These are phyloP conservation scores for Cyclotella sp. DNA, from an alignment of 108 stramenopile genomes.

Conservation along the genomic window DNA sequence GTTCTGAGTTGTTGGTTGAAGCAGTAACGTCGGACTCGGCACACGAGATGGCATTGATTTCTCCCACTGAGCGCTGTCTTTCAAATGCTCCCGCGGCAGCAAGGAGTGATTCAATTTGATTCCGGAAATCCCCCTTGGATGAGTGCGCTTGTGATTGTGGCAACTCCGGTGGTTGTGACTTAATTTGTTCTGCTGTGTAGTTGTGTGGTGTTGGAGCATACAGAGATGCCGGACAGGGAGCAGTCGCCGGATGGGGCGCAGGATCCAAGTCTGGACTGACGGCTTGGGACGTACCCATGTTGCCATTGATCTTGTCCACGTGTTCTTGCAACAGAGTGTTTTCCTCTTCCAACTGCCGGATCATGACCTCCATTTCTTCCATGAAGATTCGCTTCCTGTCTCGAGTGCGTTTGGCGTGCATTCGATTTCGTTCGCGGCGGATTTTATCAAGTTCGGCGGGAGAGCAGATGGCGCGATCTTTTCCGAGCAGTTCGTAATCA, in stretches of 20 bases:
- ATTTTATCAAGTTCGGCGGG: constrained; percentile 86
- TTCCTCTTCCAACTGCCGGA: constrained; percentile 73
- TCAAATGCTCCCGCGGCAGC: constrained; percentile 63
- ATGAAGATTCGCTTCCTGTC: constrained; percentile 86
- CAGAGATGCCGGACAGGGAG: constrained; percentile 19
- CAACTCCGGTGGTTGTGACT: neutral
- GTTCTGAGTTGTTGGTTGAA: constrained; percentile 45
- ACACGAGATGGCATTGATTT: constrained; percentile 53
- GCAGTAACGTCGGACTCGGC: constrained; percentile 55
- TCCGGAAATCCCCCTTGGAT: constrained; percentile 53
- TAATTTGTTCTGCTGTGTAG: too few species aligned
- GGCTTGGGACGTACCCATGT: constrained; percentile 7
- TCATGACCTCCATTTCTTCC: constrained; percentile 88
- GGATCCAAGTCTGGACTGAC: constrained; percentile 15
- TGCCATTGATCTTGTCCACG: constrained; percentile 54
- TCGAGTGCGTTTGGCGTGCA: constrained; percentile 90
- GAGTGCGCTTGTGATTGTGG: neutral
- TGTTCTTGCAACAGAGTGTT: constrained; percentile 67
- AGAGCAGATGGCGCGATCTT: constrained; percentile 82
- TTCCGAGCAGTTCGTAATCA: constrained; percentile 80
- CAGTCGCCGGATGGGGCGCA: constrained; percentile 13
- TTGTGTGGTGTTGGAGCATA: neutral
- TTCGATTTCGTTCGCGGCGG: constrained; percentile 88
- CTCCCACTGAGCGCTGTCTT: constrained; percentile 27
- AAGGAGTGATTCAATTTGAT: constrained; percentile 76